These are phyloP conservation scores for Stagonosporopsis cucurbitacearum DNA, from an alignment of 2,329 filamentous ascomycete genomes.

Conservation along the genomic window DNA sequence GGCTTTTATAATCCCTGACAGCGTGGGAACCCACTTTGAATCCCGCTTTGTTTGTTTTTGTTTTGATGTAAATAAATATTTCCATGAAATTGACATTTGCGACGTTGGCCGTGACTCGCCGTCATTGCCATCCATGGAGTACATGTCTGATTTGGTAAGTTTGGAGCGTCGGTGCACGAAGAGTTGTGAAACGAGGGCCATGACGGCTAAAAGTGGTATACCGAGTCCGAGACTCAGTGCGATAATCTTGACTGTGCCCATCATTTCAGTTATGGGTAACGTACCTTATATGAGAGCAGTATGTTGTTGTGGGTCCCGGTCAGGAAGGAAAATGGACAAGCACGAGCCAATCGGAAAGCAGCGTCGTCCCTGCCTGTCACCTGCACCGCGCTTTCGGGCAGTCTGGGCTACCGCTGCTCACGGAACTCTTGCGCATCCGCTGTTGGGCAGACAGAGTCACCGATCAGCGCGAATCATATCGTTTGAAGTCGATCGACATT, in stretches of 20 bases:
- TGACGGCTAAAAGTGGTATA: conserved; percentile 24
- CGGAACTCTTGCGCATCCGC: conserved; percentile 8
- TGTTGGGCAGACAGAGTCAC: conserved; percentile 9
- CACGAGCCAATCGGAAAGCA: conserved; percentile 37
- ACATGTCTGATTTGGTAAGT: conserved; percentile 15
- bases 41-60: conserved; percentile 21
- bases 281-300: conserved; percentile 31
- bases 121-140: conserved; percentile 21
- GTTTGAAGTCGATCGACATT: conserved; percentile 10
- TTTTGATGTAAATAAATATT: conserved; percentile 29
- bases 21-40: conserved; percentile 32
- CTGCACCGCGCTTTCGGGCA: conserved; percentile 23
- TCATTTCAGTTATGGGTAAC: conserved; percentile 13
- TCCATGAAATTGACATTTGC: conserved; percentile 28
- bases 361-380: conserved; percentile 31
- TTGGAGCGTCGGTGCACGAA: conserved; percentile 36
- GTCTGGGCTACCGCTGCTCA: conserved; percentile 26
- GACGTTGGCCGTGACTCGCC: conserved; percentile 23
- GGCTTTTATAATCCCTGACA: conserved; percentile 43
- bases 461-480: conserved; percentile 24
- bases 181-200: conserved; percentile 41
- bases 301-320: conserved; percentile 25
- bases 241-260: conserved; percentile 21
- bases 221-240: conserved; percentile 25
- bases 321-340: conserved; percentile 11